Evolutionary conservation across 345 rosid genomes (phyloP).

Genomic region (Boechera retrofracta): DNA sequence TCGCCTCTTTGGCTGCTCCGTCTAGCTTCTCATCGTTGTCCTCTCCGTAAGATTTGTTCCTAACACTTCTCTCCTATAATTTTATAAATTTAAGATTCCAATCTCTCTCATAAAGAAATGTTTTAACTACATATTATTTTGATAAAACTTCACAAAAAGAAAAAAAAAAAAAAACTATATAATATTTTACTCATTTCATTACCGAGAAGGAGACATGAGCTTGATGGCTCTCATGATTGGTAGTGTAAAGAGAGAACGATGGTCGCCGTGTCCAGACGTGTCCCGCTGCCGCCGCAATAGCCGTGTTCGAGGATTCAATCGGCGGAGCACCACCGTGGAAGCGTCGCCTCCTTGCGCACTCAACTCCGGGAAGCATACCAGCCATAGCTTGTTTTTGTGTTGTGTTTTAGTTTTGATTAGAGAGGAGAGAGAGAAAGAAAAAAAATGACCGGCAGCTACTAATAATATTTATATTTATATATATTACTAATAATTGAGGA

Average conservation of each 20-base stretch:
- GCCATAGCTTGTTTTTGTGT: slow-evolving; percentile 54
- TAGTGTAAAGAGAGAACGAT: slow-evolving; percentile 64
- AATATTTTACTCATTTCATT: neutral
- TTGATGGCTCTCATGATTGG: slow-evolving; percentile 55
- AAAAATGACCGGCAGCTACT: slow-evolving; percentile 10
- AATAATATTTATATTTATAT: slow-evolving; percentile 15
- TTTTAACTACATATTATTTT: neutral
- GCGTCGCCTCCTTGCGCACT: slow-evolving; percentile 77
- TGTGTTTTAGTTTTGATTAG: slow-evolving; percentile 32
- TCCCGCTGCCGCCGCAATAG: slow-evolving; percentile 18
- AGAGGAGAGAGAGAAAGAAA: neutral
- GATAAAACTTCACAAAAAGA: too few relatives aligned
- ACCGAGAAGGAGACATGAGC: slow-evolving; percentile 37
- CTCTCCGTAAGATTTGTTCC: slow-evolving; percentile 37
- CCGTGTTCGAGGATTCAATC: slow-evolving; percentile 46
- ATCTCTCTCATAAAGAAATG: neutral
- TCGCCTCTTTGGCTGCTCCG: slow-evolving; percentile 77
- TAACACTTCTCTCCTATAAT: slow-evolving; percentile 48
- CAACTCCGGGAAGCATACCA: slow-evolving; percentile 90
- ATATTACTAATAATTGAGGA: slow-evolving; percentile 36
- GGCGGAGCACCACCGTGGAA: slow-evolving; percentile 59
- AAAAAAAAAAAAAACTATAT: too few relatives aligned
- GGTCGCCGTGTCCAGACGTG: slow-evolving; percentile 55
- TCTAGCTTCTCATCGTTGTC: slow-evolving; percentile 64
- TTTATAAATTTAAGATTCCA: neutral